Evolutionary conservation across 2,329 filamentous ascomycete genomes (phyloP).

Genomic region (Mycosphaerella arachidis): DNA sequence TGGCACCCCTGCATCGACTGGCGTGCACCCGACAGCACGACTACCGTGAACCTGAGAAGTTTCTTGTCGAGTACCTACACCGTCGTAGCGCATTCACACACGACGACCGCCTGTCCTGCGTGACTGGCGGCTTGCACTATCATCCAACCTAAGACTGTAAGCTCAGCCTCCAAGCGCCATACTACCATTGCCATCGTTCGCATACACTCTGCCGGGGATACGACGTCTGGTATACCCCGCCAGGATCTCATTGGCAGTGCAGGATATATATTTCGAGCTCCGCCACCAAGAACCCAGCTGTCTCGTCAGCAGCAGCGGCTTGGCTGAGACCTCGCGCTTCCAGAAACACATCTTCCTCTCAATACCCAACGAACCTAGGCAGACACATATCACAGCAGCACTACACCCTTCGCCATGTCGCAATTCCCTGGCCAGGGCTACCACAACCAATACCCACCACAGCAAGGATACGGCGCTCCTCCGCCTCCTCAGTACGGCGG

Average conservation of each 20-base stretch:
- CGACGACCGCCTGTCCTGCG: background rate
- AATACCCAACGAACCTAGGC: background rate
- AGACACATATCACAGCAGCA: background rate
- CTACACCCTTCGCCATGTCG: slow-evolving; percentile 21
- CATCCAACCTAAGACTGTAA: background rate
- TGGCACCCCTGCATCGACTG: background rate
- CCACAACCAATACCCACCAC: slow-evolving; percentile 31
- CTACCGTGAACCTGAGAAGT: background rate
- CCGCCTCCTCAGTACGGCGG: slow-evolving; percentile 13
- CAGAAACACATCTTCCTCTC: background rate
- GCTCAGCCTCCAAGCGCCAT: slow-evolving; percentile 4
- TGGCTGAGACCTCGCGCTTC: slow-evolving; percentile 5
- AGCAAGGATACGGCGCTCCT: slow-evolving; percentile 17
- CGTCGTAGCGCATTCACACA: background rate
- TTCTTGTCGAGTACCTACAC: background rate
- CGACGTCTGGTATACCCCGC: background rate
- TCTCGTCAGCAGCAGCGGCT: slow-evolving; percentile 8
- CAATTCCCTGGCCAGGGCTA: slow-evolving; percentile 32
- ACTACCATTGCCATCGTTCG: background rate
- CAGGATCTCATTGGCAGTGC: background rate
- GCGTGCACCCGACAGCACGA: background rate
- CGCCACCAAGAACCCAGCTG: background rate
- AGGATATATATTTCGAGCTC: slow-evolving; percentile 4
- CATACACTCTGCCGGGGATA: background rate
- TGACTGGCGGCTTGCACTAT: background rate